Percentiles rank a stretch among this genome's conserved stretches.
Evolutionary conservation across 176 grass and related monocot species (phyloP).

Genomic region (Sorghum bicolor): DNA sequence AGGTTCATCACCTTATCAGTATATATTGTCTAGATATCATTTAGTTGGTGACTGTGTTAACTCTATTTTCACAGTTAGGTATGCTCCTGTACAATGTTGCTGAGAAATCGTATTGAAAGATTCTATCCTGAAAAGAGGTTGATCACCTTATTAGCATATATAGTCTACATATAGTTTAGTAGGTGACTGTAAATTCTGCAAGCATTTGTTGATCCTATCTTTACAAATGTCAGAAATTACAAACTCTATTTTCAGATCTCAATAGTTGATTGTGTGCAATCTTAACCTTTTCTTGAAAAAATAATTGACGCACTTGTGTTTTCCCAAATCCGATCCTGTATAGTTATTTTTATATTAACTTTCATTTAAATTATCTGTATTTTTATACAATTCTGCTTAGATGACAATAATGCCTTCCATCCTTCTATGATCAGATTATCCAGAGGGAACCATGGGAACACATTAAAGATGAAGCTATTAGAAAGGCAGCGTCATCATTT

Average conservation of each 20-base stretch:
- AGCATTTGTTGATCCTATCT: not conserved
- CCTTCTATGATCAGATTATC: constrained; percentile 50
- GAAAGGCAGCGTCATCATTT: constrained; percentile 71
- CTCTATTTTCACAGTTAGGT: constrained; percentile 2
- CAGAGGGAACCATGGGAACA: constrained; percentile 98
- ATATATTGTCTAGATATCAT: not conserved
- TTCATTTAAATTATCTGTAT: not conserved
- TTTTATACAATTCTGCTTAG: not conserved
- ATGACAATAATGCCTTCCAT: not conserved
- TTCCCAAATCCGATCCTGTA: not conserved
- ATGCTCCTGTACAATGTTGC: not conserved
- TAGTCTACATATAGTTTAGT: not conserved
- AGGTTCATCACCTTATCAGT: not conserved
- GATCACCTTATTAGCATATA: not conserved
- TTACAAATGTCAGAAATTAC: not conserved
- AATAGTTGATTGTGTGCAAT: not conserved
- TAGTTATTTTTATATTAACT: not conserved
- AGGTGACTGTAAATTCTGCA: not conserved
- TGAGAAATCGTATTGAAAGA: not conserved
- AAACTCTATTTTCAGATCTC: not conserved
- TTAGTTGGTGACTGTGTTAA: not conserved
- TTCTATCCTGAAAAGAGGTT: not conserved
- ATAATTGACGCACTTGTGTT: not conserved
- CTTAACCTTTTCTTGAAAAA: not conserved
- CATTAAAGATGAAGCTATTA: constrained; percentile 88